Evolutionary conservation across 371 early-diverging fungal genomes (phyloP).

Genomic region (Coelomomyces lativittatus): DNA sequence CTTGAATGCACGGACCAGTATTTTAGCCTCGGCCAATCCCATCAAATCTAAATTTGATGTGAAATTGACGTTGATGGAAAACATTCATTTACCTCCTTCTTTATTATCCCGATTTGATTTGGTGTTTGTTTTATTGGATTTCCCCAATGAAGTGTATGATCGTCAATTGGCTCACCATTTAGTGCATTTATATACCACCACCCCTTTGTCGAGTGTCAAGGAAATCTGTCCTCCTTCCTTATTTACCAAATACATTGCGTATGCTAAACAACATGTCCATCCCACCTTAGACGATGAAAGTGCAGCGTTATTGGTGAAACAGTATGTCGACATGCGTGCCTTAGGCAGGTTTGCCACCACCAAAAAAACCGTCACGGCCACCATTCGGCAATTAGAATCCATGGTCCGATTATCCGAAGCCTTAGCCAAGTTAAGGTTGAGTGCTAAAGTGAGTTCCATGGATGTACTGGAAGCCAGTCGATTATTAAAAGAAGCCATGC

Average conservation of each 20-base stretch:
- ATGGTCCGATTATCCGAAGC: conserved; percentile 98
- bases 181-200: conserved; percentile 64
- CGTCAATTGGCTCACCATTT: conserved; percentile 69
- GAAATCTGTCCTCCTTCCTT: conserved; percentile 46
- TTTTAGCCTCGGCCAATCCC: conserved; percentile 96
- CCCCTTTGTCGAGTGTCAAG: conserved; percentile 9
- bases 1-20: conserved; percentile 94
- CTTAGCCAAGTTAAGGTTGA: conserved; percentile 82
- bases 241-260: conserved; percentile 75
- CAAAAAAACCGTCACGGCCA: conserved; percentile 77
- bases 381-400: conserved; percentile 96
- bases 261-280: conserved; percentile 60
- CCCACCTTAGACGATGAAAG: conserved; percentile 72
- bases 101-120: conserved; percentile 95
- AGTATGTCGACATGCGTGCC: conserved; percentile 76
- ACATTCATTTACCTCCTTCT: conserved; percentile 89
- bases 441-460: conserved; percentile 40
- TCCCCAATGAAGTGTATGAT: conserved; percentile 71
- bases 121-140: conserved; percentile 80
- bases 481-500: conserved; percentile 79
- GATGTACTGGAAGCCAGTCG: conserved; percentile 75
- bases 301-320: conserved; percentile 51
- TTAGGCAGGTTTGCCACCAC: conserved; percentile 44
- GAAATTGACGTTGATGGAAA: conserved; percentile 71
- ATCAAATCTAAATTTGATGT: conserved; percentile 86